A percentile compares a stretch with the other conserved stretches of the same genome.
Evolutionary conservation across 108 stramenopile species (phyloP).

Genomic region (Discostella pseudostelligera): DNA sequence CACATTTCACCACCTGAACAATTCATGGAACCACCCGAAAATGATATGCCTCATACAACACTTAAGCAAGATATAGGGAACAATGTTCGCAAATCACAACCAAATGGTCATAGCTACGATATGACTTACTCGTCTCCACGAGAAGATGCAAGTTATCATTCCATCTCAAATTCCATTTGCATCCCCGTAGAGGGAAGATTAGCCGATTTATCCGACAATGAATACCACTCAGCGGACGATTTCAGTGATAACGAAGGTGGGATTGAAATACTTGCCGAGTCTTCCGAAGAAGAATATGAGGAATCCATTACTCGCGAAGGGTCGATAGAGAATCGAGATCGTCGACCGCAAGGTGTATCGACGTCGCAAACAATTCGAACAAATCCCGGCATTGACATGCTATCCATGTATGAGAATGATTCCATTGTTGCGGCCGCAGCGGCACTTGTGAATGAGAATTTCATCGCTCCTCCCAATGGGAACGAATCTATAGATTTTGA

Average conservation of each 20-base stretch:
- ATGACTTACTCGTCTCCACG: background rate
- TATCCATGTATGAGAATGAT: constrained; percentile 29
- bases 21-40: background rate
- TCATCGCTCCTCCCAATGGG: background rate
- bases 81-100: background rate
- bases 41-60: background rate
- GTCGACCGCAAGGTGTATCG: background rate
- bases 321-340: background rate
- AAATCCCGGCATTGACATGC: background rate
- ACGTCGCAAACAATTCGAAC: background rate
- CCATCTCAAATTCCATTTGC: background rate
- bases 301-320: background rate
- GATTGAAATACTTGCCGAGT: constrained; percentile 14
- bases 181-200: constrained; percentile 7
- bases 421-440: constrained; percentile 26
- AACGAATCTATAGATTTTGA: constrained; percentile 36
- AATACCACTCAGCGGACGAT: background rate
- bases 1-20: background rate
- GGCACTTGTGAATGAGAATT: constrained; percentile 11
- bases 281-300: constrained; percentile 4
- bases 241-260: constrained; percentile 10
- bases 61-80: constrained; percentile 8
- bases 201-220: constrained; percentile 5
- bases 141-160: background rate
- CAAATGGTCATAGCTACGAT: background rate